Conservation (phyloP, 768 basidiomycete species). For the Leccinum broughii region DNA sequence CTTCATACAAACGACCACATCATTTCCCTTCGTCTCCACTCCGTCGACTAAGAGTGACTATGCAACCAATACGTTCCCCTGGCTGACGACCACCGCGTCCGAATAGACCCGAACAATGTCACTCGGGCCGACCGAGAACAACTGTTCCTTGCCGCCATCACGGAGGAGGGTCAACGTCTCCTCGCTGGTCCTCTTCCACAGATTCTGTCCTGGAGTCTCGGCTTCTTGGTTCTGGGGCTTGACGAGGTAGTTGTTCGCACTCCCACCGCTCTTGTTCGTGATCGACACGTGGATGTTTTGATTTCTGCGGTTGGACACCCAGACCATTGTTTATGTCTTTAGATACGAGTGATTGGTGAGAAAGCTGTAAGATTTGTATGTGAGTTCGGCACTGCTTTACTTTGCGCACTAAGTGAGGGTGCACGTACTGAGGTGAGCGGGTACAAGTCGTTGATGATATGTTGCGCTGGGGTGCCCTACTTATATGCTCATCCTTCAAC, state of each 20-base stretch:
- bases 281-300: constrained; percentile 1
- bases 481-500: not conserved
- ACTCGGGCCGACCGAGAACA: constrained; percentile 9
- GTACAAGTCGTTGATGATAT: not conserved
- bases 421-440: not conserved
- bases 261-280: constrained; percentile 10
- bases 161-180: constrained; percentile 11
- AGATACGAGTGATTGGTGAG: too few relatives aligned
- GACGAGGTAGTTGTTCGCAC: not conserved
- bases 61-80: constrained; percentile 1
- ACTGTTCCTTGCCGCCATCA: constrained; percentile 8
- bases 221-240: not conserved
- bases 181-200: constrained; percentile 8
- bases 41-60: not conserved
- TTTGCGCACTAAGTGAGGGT: not conserved
- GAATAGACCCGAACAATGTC: constrained; percentile 16
- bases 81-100: constrained; percentile 13
- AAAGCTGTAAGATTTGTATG: not conserved
- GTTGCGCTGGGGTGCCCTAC: too few relatives aligned
- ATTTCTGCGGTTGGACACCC: constrained; percentile 14
- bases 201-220: constrained; percentile 3
- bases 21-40: not conserved
- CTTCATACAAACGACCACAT: not conserved
- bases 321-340: constrained; percentile 8
- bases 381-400: not conserved